Evolutionary conservation across 352 stramenopile species (phyloP), one percentile per base, ranked within the genome.

Genomic region (Globisporangium uncinulatum): DNA sequence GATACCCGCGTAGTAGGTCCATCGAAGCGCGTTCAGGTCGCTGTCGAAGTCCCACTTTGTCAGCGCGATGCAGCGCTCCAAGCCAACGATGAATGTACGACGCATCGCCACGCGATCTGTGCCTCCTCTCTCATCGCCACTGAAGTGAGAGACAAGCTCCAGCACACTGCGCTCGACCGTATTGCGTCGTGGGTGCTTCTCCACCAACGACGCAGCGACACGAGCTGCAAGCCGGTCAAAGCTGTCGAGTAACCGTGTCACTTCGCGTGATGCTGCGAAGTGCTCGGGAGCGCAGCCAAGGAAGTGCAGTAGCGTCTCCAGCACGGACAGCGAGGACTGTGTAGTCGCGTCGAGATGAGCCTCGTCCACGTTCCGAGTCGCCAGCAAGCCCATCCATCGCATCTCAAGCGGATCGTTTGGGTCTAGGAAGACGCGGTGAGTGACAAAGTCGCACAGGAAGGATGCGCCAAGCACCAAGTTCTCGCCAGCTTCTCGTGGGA

Each of bases 1-100:
- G 1, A 84, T 67, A 17, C 54, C 58, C 1, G 65, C 54, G 36
- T 73, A 79, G 53, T 81, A 84, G 4, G 74, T 74, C 4, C 64
- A 51, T 7, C 63, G 55, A 31, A 84, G 32, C 0, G 42, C 29
- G 46, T 81, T 72, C 4, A 81, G 31, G 14, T 76, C 64, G 48
- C 71, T 81, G 31, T 67, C 57, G 36, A 74, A 84, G 37, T 75
- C 69, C 56, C 75, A 81, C 11, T 63, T 69, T 3, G 74, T 81
- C 24, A 84, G 45, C 6, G 43, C 47, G 32, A 84, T 63, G 15
- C 67, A 79, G 21, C 64, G 58, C 20, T 61, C 62, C 1, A 71
- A 20, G 1, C 53, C 65, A 1, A 13, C 2, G 54, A 48, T 3
- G 36, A 61, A 29, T 15, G 34, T 39, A 21, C 54, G 59, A 5